Evolutionary conservation across 2,329 filamentous ascomycete species (phyloP).

Genomic region (Trichothecium sympodiale): DNA sequence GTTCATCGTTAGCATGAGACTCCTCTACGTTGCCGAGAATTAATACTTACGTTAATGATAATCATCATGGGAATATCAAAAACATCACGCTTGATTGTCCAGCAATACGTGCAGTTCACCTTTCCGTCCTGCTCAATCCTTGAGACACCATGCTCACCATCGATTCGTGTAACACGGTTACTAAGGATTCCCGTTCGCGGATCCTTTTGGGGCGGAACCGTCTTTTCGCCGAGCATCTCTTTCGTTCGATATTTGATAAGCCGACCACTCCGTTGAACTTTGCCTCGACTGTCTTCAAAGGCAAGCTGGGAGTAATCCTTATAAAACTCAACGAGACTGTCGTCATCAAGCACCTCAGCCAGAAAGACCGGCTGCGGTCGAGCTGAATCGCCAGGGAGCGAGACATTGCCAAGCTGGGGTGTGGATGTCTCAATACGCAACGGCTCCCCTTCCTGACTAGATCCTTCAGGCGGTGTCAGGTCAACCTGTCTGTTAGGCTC

Average conservation of each 20-base stretch:
- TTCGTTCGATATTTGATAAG: slow-evolving; percentile 83
- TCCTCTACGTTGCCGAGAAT: too few species aligned
- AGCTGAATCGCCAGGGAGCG: slow-evolving; percentile 30
- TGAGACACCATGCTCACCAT: slow-evolving; percentile 69
- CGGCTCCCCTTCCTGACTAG: background rate
- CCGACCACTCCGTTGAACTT: slow-evolving; percentile 72
- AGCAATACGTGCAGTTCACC: slow-evolving; percentile 91
- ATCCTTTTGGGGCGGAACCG: slow-evolving; percentile 34
- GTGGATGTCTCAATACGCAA: slow-evolving; percentile 31
- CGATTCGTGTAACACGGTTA: slow-evolving; percentile 49
- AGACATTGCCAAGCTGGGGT: slow-evolving; percentile 37
- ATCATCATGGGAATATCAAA: slow-evolving; percentile 99
- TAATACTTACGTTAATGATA: slow-evolving; percentile 80
- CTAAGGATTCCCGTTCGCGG: slow-evolving; percentile 36
- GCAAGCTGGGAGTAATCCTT: slow-evolving; percentile 89
- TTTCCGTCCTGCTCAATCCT: slow-evolving; percentile 78
- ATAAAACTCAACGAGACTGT: slow-evolving; percentile 88
- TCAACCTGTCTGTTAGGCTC: slow-evolving; percentile 84
- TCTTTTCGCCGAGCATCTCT: slow-evolving; percentile 36
- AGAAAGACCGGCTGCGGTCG: slow-evolving; percentile 73
- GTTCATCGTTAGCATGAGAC: slow-evolving; percentile 14
- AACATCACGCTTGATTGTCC: slow-evolving; percentile 91
- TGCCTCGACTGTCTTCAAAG: slow-evolving; percentile 81
- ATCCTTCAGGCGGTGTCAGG: slow-evolving; percentile 21
- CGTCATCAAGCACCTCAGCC: slow-evolving; percentile 85